Evolutionary conservation across 2,329 filamentous ascomycete genomes (phyloP), one percentile per base, ranked within the genome.

Genomic region (Volutella citrinella): DNA sequence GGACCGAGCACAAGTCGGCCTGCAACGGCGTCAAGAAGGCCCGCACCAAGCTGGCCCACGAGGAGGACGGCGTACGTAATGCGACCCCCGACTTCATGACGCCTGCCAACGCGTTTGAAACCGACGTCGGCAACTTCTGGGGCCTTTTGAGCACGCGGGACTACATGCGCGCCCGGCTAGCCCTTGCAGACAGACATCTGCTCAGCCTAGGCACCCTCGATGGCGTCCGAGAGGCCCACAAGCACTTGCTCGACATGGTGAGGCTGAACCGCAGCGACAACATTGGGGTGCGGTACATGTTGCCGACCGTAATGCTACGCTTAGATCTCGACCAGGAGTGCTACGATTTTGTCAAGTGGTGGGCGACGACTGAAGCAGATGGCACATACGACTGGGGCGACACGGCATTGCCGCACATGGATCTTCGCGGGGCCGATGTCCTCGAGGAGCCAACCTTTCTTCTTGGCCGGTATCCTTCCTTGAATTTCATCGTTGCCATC

Each of bases 281-380:
- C 30, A 32, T 49, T 27, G 46, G 47, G 24, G n/a, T 50, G 20
- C 49, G 50, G 18, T 32, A 47, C 14, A 19, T 34, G 1, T 36
- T 68, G 1, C 69, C 71, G 1, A 42, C 47, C 4, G 22, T 67
- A 6, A 55, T 67, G 38, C 45, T 76, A 11, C 63, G 68, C 8
- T 53, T 74, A 8, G 60, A 61, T 13, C 56, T 48, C 27, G 69
- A 74, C 34, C 69, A 74, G 46, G 66, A 71, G 29, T 64, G 57
- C 47, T 69, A 69, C 37, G 60, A 65, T 35, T 65, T 64, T 34
- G 34, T 59, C 13, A 63, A 56, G 43, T 57, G 53, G 51, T 59
- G 47, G 46, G 48, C 36, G 2, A 49, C 41, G 6, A 24, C 19
- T 21, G 42, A 23, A 12, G 6, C 30, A 16, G 27, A 43, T 22